Evolutionary conservation across 805 yeast species (phyloP), one percentile per base, ranked within the genome.

Genomic region (Hanseniaspora valbyensis): DNA sequence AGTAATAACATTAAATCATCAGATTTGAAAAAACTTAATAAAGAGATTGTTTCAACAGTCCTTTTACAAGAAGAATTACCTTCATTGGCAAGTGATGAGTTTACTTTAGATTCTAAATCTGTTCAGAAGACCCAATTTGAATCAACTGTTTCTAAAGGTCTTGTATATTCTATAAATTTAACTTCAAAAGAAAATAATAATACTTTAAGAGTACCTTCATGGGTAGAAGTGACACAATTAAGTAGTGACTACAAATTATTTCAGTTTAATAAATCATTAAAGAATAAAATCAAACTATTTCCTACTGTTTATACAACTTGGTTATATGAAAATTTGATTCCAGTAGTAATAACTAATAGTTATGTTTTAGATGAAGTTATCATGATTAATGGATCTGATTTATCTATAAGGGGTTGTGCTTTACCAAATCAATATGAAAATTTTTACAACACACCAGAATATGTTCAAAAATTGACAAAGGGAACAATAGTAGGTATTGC

Each of bases 241-340:
- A 40, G 32, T 30, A 32, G 14, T n/a, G 51, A 48, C 14, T 48
- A 48, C n/a, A 48, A 48, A 16, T 10, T 48, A 4, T 39, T 33
- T n/a, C 32, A 32, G 6, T 48, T 48, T 18, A 48, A 48, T 18
- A 39, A 48, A 14, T 16, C 41, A 10, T 33, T 40, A 21, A 48
- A 48, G 14, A 39, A 48, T 10, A 40, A 49, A 24, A 65, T 19
- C 54, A 73, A 29, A 58, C 40, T 71, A 21, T 68, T 78, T 46
- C 97, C 98, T 0, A 77, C 95, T 0, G 66, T 85, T 1, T 83
- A 71, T 59, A 78, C 86, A 0, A 63, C 81, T 37, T 85, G 95
- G 92, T 69, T 70, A 22, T 72, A 75, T 34, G 87, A 89, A 0
- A 24, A 44, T 12, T 50, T 86, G 12, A 56, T 87, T 21, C 95